These are phyloP conservation scores for Suhomyces bokatorum DNA, from an alignment of 1,139 yeast genomes.

Conservation along the genomic window DNA sequence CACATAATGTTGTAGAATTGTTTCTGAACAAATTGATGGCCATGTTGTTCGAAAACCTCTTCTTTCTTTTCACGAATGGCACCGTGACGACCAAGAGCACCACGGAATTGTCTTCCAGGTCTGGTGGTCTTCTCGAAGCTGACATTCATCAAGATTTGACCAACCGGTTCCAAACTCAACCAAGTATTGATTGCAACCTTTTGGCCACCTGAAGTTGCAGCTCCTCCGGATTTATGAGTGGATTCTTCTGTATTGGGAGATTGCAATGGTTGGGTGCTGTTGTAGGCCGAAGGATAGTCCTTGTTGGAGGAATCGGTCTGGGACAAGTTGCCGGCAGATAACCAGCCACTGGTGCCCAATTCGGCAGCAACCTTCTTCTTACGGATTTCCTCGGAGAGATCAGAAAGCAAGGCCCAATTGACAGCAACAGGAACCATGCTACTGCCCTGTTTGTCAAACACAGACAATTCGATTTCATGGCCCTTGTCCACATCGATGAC, in stretches of 20 bases:
- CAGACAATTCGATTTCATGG: constrained; percentile 84
- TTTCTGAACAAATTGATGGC: constrained; percentile 94
- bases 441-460: constrained; percentile 75
- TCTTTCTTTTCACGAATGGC: constrained; percentile 95
- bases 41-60: constrained; percentile 93
- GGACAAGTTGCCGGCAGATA: constrained; percentile 65
- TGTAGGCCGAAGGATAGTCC: not conserved
- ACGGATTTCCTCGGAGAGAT: constrained; percentile 90
- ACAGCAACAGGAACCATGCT: constrained; percentile 85
- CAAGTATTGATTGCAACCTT: constrained; percentile 64
- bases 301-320: constrained; percentile 16
- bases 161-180: constrained; percentile 92
- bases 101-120: constrained; percentile 56
- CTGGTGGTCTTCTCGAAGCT: constrained; percentile 73
- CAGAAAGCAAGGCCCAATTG: constrained; percentile 86
- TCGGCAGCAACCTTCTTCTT: constrained; percentile 83
- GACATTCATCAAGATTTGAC: constrained; percentile 75
- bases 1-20: constrained; percentile 96
- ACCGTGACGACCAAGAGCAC: constrained; percentile 94
- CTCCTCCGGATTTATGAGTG: constrained; percentile 5
- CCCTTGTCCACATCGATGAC: constrained; percentile 83
- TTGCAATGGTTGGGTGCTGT: not conserved
- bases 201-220: constrained; percentile 21
- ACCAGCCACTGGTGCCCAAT: constrained; percentile 79
- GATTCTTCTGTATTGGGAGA: constrained; percentile 2